Base-by-base conservation (phyloP, 176 grass and related monocot genomes). In the Musa schizocarpa region DNA sequence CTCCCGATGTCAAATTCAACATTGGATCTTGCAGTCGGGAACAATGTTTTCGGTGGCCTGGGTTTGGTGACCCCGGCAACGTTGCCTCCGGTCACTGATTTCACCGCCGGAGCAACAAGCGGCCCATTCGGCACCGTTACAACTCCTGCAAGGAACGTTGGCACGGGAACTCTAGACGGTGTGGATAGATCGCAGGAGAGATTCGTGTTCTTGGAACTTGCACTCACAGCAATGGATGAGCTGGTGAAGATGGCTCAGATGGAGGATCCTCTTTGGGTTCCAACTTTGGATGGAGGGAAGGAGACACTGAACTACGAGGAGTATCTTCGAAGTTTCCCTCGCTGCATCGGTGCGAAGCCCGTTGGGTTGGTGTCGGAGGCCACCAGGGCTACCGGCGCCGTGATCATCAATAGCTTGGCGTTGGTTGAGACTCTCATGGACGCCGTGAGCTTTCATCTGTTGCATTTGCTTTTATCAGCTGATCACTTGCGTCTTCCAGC, bases 161-260 rank as follows among this genome's bases (percentile, higher is more conserved):
- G 76, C 50, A 72, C 7, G 20, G 5, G 57, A 61, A 16, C 67
- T 5, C 75, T 74, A 11, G 58, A 25, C 5, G 63, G 63, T 65
- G 69, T 78, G 9, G 82, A 91, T 43, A 85, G 65, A 51, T 75
- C 84, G 20, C 48, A 76, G 57, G 85, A 87, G 34, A 81, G 86
- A 53, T 89, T 86, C 13, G 52, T 89, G 86, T 70, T 93, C 49
- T 50, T 91, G 76, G 82, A 98, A 69, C 82, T 98, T 53, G 95
- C 88, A 0, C 59, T 84, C 14, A 65, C 76, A 7, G 86, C 95
- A 2, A 93, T 93, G 86, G 71, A 91, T 58, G 90, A 94, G 69
- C 86, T 98, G 49, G 81, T 98, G 74, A 93, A 94, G 84, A 93
- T 98, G 95, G 88, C 88, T 1, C 80, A 89, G 64, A 84, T 84